Percentiles rank a stretch among this genome's conserved stretches.
Conservation (phyloP, 495 filamentous ascomycete species). For the Polyplosphaeria fusca region DNA sequence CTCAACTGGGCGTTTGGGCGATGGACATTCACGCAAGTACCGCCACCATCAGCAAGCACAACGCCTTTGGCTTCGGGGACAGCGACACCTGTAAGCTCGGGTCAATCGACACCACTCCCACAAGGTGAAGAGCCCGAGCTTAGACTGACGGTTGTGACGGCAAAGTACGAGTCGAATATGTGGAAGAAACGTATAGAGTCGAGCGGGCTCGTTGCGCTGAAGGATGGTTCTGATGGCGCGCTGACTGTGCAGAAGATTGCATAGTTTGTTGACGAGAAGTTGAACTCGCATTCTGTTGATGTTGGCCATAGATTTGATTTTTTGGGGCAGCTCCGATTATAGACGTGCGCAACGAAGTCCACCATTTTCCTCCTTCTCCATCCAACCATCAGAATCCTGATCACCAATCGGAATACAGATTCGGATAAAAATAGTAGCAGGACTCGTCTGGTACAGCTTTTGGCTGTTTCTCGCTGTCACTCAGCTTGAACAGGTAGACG, state of each 20-base stretch:
- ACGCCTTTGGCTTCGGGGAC: slow-evolving; percentile 34
- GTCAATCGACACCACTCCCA: slow-evolving; percentile 36
- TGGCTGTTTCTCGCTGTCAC: no score
- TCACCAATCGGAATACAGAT: no score
- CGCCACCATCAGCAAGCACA: slow-evolving; percentile 37
- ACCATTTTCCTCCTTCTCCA: no score
- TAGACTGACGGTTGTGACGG: slow-evolving; percentile 81
- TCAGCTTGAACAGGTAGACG: no score
- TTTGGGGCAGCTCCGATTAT: no score
- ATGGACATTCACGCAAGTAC: slow-evolving; percentile 74
- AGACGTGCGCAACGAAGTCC: no score
- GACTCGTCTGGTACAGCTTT: no score
- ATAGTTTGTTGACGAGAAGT: slow-evolving; percentile 7
- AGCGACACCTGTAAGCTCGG: slow-evolving; percentile 37
- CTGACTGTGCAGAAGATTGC: slow-evolving; percentile 23
- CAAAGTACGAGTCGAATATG: slow-evolving; percentile 77
- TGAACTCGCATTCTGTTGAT: no score
- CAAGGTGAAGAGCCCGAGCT: slow-evolving; percentile 47
- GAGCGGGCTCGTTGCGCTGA: slow-evolving; percentile 18
- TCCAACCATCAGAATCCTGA: no score
- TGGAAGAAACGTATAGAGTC: slow-evolving; percentile 62
- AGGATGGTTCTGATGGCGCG: slow-evolving; percentile 15
- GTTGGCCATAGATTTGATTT: no score
- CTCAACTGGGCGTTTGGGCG: slow-evolving; percentile 97
- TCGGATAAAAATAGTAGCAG: no score